Evolutionary conservation across 1,284 basidiomycete genomes (phyloP).

Genomic region (Marasmius tenuissimus): DNA sequence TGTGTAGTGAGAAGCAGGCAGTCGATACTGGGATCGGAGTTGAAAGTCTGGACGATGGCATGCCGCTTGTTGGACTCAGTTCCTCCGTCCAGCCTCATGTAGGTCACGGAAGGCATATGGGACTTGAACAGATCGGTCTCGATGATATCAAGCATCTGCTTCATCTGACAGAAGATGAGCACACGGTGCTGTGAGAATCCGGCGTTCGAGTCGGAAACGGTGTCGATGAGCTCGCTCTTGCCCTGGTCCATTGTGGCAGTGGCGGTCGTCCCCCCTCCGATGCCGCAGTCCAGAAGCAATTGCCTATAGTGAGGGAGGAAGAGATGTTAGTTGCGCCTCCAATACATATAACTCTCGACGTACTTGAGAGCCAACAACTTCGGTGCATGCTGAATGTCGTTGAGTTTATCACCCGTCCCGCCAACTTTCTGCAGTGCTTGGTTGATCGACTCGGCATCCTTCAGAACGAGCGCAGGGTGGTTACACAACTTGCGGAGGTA

Average conservation of each 20-base stretch:
- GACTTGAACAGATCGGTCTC: conserved; percentile 90
- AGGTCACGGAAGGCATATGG: conserved; percentile 94
- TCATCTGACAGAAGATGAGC: conserved; percentile 99
- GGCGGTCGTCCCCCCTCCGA: conserved; percentile 67
- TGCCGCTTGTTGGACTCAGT: conserved; percentile 91
- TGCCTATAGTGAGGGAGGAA: conserved; percentile 55
- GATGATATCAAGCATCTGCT: conserved; percentile 98
- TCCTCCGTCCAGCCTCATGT: conserved; percentile 95
- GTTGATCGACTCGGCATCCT: conserved; percentile 61
- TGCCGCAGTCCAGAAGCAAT: conserved; percentile 93
- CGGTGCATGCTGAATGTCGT: conserved; percentile 89
- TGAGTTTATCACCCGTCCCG: conserved; percentile 45
- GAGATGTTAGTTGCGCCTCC: conserved; percentile 4
- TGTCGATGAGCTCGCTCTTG: conserved; percentile 66
- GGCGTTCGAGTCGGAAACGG: conserved; percentile 52
- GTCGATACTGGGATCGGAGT: conserved; percentile 96
- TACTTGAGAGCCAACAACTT: conserved; percentile 91
- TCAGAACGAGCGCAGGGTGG: conserved; percentile 90
- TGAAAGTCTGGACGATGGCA: conserved; percentile 97
- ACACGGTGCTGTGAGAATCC: conserved; percentile 94
- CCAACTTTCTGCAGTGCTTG: conserved; percentile 64
- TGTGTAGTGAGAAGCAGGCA: conserved; percentile 95
- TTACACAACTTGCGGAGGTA: conserved; percentile 98
- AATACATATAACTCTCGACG: conserved; percentile 23
- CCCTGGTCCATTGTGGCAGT: conserved; percentile 42